Conservation (phyloP, 2,329 filamentous ascomycete genomes). For the Hypoxylon sp. region DNA sequence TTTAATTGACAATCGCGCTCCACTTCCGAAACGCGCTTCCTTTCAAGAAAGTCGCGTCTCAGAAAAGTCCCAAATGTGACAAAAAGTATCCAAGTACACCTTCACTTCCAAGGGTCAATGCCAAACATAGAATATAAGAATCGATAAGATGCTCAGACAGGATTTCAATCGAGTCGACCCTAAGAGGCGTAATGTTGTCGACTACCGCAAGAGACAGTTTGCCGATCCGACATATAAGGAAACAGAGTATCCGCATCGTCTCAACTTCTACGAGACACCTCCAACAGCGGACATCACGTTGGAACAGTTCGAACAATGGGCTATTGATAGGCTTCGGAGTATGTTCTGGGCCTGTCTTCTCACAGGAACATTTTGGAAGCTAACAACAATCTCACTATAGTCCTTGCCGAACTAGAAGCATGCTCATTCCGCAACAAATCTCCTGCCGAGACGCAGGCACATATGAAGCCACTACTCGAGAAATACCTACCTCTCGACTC, state of each 20-base stretch:
- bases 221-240: constrained; percentile 82
- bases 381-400: constrained; percentile 59
- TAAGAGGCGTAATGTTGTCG: constrained; percentile 85
- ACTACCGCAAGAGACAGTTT: constrained; percentile 90
- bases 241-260: constrained; percentile 83
- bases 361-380: constrained; percentile 7
- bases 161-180: constrained; percentile 68
- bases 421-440: constrained; percentile 95
- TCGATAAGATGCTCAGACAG: constrained; percentile 50
- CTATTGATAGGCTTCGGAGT: constrained; percentile 91
- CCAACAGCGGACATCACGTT: constrained; percentile 95
- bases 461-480: constrained; percentile 88
- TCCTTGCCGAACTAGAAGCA: constrained; percentile 90
- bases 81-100: constrained; percentile 22
- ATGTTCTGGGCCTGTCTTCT: constrained; percentile 45
- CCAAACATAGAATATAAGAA: background rate
- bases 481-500: constrained; percentile 66
- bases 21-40: constrained; percentile 45
- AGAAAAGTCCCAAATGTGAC: constrained; percentile 18
- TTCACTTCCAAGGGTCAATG: constrained; percentile 4
- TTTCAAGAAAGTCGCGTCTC: constrained; percentile 39
- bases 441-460: constrained; percentile 82
- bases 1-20: constrained; percentile 46
- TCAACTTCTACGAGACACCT: constrained; percentile 92
- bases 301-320: constrained; percentile 99